Evolutionary conservation across 768 basidiomycete species (phyloP).

Genomic region (Tricholoma sp.): DNA sequence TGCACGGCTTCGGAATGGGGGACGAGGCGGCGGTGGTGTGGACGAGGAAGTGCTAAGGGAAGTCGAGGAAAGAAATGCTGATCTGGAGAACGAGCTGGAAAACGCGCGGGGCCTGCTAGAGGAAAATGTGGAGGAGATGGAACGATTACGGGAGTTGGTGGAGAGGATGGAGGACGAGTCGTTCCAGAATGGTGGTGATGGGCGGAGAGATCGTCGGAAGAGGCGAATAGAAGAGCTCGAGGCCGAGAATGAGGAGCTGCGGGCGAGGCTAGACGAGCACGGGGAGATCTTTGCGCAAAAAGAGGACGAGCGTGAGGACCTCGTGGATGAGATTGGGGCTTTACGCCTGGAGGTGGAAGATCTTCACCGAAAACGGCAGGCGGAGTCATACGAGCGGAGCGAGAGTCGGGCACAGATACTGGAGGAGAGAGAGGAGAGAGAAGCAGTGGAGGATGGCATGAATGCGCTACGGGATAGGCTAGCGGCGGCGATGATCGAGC

Average conservation of each 20-base stretch:
- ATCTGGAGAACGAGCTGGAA: conserved; percentile 71
- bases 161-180: conserved; percentile 48
- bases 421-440: conserved; percentile 69
- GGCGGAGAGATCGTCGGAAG: conserved; percentile 38
- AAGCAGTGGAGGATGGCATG: conserved; percentile 74
- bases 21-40: conserved; percentile 33
- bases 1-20: conserved; percentile 29
- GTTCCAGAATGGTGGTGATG: conserved; percentile 33
- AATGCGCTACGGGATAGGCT: conserved; percentile 71
- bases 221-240: conserved; percentile 53
- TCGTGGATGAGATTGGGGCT: conserved; percentile 59
- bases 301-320: conserved; percentile 70
- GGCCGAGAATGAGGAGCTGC: conserved; percentile 59
- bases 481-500: conserved; percentile 74
- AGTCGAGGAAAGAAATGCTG: conserved; percentile 54
- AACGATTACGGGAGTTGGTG: conserved; percentile 61
- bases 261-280: conserved; percentile 53
- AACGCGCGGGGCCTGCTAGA: conserved; percentile 63
- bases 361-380: conserved; percentile 56
- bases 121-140: conserved; percentile 83
- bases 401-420: conserved; percentile 66
- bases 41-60: conserved; percentile 53
- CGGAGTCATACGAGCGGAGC: conserved; percentile 63
- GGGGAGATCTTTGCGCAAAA: conserved; percentile 46
- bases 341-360: conserved; percentile 64